Evolutionary conservation across 768 basidiomycete species (phyloP), one percentile per base, ranked within the genome.

Genomic region (Boletellus ananas): DNA sequence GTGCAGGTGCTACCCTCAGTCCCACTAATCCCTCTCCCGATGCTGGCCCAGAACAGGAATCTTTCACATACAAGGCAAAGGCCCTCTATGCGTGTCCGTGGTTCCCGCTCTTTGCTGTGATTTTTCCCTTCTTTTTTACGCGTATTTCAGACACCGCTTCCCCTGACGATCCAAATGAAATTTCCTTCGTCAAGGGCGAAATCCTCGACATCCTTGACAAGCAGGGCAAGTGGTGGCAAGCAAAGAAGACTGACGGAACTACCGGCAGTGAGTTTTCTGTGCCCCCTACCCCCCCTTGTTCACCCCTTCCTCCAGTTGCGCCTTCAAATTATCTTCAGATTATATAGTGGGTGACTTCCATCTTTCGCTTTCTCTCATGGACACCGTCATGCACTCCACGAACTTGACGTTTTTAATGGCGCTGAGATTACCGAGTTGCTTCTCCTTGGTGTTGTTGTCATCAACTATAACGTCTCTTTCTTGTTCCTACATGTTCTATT

Each of bases 141-240:
- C 16, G 43, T 45, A 57, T 56, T 34, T 25, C 69, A 98, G 95
- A 99, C 73, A 81, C 80, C 43, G 95, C 94, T n/a, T 91, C 89
- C 3, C 74, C 88, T 25, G 94, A 97, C 50, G 96, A 99, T 67
- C 90, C 94, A 12, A 96, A 90, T 63, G 96, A 99, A 71, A 87
- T 99, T 35, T 90, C 90, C 42, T 97, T 99, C 69, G 62, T 72
- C 45, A 97, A 97, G 68, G 92, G 93, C 47, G 95, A 97, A 62
- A 75, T 92, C 35, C 79, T 98, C 55, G 93, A 96, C 55, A 87
- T 98, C 47, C 68, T 94, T 50, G 94, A 98, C 71, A 93, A 91
- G 70, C 83, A 90, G 60, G 90, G 90, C 43, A 90, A 92, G 64
- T 92, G 91, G 91, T 94, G 91, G 91, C 90, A 90, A 62, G 87